Base-by-base conservation (phyloP, 1,139 yeast genomes). In the Kodamaea derodonti region DNA sequence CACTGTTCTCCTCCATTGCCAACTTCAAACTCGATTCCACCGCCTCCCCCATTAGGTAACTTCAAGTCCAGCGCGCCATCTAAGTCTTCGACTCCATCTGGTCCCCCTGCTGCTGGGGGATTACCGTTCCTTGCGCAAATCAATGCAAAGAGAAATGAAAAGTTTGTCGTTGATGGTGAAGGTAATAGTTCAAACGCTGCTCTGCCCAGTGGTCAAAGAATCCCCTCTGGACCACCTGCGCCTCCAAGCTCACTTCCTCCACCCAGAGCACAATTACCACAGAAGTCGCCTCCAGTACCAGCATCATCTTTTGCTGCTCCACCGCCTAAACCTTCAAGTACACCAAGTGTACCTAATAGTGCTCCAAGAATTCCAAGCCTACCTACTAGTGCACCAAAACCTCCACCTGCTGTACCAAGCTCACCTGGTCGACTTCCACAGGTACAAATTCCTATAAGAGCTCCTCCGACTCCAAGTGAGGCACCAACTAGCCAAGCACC, bases 81-180 rank as follows among this genome's bases (percentile, higher is more conserved):
- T 4, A 14, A 29, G 10, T n/a, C 48, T 9, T 38, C 49, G 6
- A 38, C 49, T 8, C 13, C 41, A 7, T 14, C 36, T 20, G 17
- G 47, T 8, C 38, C 49, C 4, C 37, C 49, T 8, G 46, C 59
- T 2, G 36, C 48, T 10, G 62, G 65, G 2, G 65, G 61, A 0
- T 49, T 69, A 16, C 73, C 74, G 2, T 68, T 68, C 42, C 58
- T 68, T 23, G 66, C 68, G 2, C 61, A 68, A 40, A 68, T 69
- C 34, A 67, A 67, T 37, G 61, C 70, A 1, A 62, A 60, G 42
- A 52, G 74, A 42, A 54, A 51, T 35, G 71, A 69, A 10, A 28
- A 51, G 3, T 54, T 48, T 42, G 71, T 65, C 11, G 68, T 66
- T 2, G 71, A 63, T 38, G 68, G 59, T 2, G 33, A n/a, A n/a